These are phyloP conservation scores for Neurospora sp. DNA, from an alignment of 495 filamentous ascomycete genomes.

Conservation along the genomic window DNA sequence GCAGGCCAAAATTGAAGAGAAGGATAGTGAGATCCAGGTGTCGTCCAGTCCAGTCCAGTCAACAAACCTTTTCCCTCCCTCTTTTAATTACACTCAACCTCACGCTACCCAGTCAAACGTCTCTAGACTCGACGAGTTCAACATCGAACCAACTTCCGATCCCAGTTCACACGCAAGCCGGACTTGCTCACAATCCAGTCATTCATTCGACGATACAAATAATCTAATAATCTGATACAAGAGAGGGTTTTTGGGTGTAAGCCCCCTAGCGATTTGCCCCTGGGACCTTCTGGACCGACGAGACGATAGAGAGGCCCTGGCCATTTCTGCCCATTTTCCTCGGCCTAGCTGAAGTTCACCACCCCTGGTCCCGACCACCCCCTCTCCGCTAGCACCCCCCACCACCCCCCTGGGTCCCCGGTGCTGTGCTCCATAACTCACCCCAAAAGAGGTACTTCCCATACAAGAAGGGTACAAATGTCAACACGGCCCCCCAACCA, in stretches of 20 bases:
- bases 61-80: slow-evolving; percentile 22
- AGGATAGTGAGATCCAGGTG: slow-evolving; percentile 34
- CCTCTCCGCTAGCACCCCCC: slow-evolving; percentile 26
- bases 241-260: slow-evolving; percentile 12
- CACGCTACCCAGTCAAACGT: slow-evolving; percentile 27
- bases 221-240: slow-evolving; percentile 35
- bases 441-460: slow-evolving; percentile 32
- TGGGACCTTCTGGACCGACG: slow-evolving; percentile 28
- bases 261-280: slow-evolving; percentile 15
- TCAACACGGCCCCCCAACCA: slow-evolving; percentile 49
- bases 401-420: slow-evolving; percentile 8
- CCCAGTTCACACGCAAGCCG: slow-evolving; percentile 38
- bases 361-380: slow-evolving; percentile 18
- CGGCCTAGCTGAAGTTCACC: slow-evolving; percentile 31
- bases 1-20: slow-evolving; percentile 25
- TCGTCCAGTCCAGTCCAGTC: slow-evolving; percentile 31
- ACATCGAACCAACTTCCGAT: slow-evolving; percentile 10
- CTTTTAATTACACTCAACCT: slow-evolving; percentile 25
- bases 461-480: slow-evolving; percentile 46
- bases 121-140: slow-evolving; percentile 7
- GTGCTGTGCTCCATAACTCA: slow-evolving; percentile 12
- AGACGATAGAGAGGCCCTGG: slow-evolving; percentile 25
- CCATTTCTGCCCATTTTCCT: slow-evolving; percentile 41
- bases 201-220: slow-evolving; percentile 33
- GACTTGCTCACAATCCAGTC: slow-evolving; percentile 43